These are phyloP conservation scores for Candida tibetensis DNA, from an alignment of 805 yeast genomes.

Conservation along the genomic window DNA sequence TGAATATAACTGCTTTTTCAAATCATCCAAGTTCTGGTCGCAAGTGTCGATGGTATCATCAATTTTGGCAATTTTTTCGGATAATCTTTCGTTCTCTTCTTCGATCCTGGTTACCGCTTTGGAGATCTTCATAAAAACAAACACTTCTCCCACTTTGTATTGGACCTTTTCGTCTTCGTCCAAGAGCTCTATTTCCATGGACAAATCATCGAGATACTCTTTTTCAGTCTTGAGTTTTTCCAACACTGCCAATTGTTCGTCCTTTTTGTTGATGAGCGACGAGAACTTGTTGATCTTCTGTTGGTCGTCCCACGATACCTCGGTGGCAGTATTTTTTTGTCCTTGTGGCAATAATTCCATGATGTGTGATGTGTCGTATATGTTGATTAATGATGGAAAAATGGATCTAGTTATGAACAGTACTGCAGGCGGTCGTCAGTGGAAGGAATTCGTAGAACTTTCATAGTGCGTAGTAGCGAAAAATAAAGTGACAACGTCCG, in stretches of 20 bases:
- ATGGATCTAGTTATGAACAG: no score
- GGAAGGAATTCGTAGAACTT: no score
- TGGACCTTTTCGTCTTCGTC: slow-evolving; percentile 71
- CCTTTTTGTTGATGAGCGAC: slow-evolving; percentile 70
- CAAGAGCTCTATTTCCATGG: slow-evolving; percentile 78
- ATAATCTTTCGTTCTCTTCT: slow-evolving; percentile 53
- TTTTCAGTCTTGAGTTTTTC: slow-evolving; percentile 60
- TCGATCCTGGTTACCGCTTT: slow-evolving; percentile 71
- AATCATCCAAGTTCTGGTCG: slow-evolving; percentile 51
- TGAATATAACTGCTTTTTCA: slow-evolving; percentile 77
- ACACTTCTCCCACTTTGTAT: slow-evolving; percentile 79
- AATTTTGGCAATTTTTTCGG: slow-evolving; percentile 44
- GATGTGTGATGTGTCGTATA: slow-evolving; percentile 1
- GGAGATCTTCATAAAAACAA: slow-evolving; percentile 64
- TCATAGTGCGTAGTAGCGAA: no score
- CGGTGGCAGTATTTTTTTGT: slow-evolving; percentile 48
- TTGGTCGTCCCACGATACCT: slow-evolving; percentile 83
- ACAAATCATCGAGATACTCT: slow-evolving; percentile 83
- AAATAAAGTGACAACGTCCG: no score
- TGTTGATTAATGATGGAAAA: no score
- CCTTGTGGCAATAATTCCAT: slow-evolving; percentile 57
- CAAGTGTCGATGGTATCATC: slow-evolving; percentile 49
- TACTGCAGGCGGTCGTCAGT: no score
- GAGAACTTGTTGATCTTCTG: slow-evolving; percentile 86
- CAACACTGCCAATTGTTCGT: slow-evolving; percentile 50